Percentiles rank a stretch among this genome's conserved stretches.
Evolutionary conservation across 2,329 filamentous ascomycete species (phyloP).

Genomic region (Aspergillus sergii): DNA sequence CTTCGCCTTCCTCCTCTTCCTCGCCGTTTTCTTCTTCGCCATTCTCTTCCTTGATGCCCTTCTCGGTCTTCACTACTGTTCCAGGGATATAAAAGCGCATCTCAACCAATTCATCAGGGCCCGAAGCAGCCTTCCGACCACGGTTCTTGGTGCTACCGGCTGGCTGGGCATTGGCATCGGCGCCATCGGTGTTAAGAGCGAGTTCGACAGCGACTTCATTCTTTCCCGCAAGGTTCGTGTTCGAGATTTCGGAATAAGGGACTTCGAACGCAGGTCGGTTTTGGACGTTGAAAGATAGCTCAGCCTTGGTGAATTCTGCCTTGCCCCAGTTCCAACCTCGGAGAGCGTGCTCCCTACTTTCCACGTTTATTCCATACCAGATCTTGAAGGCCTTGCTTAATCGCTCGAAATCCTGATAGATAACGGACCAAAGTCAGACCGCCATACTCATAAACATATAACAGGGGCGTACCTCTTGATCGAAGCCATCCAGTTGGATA

Average conservation of each 20-base stretch:
- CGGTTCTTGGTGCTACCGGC: conserved; percentile 71
- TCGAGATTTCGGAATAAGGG: conserved; percentile 94
- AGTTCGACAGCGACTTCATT: conserved; percentile 98
- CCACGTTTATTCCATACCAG: conserved; percentile 93
- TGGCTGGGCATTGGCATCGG: conserved; percentile 71
- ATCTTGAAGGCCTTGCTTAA: conserved; percentile 93
- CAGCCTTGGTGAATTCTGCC: conserved; percentile 91
- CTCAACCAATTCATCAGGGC: conserved; percentile 90
- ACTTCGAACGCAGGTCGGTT: conserved; percentile 96
- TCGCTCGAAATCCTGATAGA: conserved; percentile 78
- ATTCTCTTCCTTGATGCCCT: conserved; percentile 62
- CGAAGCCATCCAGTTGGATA: conserved; percentile 92
- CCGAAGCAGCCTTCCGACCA: conserved; percentile 87
- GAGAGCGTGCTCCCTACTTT: conserved; percentile 90
- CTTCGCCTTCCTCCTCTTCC: conserved; percentile 68
- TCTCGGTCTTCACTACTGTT: conserved; percentile 72
- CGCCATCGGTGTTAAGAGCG: conserved; percentile 72
- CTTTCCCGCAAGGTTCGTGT: conserved; percentile 95
- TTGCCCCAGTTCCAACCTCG: conserved; percentile 99
- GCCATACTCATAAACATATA: not conserved
- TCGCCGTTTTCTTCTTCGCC: conserved; percentile 67
- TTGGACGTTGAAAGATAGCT: conserved; percentile 94
- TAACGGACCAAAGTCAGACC: not conserved
- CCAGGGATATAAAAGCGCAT: conserved; percentile 99
- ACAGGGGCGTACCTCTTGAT: conserved; percentile 66